Evolutionary conservation across 441 rosid genomes (phyloP), one percentile per base, ranked within the genome.

Genomic region (Theobroma grandiflorum): DNA sequence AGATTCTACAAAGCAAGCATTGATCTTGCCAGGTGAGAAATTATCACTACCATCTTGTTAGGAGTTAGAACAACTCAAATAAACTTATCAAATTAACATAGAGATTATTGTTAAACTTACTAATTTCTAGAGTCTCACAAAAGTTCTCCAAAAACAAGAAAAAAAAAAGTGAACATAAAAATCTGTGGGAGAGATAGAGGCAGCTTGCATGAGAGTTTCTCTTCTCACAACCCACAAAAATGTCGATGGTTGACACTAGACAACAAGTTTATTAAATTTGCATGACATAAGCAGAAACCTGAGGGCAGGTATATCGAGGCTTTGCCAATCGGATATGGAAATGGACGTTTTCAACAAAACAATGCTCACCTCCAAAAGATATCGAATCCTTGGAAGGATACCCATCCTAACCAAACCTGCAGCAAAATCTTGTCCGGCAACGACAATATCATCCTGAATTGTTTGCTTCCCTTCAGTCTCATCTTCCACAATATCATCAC

Each of bases 351-450:
- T 64, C 33, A 75, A 31, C 26, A 67, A 42, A 78, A 53, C 37
- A 3, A n/a, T 14, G 67, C 88, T 86, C 78, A 94, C 99, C 95
- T 93, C 95, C 86, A 94, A 86, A 72, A 94, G 86, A 87, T 85
- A 95, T 64, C 84, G 84, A 80, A 96, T 84, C 86, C 95, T 92
- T 63, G 89, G 88, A 80, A 96, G 90, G 78, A 94, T 88, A 77
- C 91, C 99, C 99, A 96, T 96, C 86, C 97, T 88, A 79, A 94
- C 92, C 68, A 96, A 88, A 78, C 98, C 99, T 38, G 98, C 98
- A 72, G 89, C 95, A 88, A 94, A 92, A 87, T 96, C 99, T 90
- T 94, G 99, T 81, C 94, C 88, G 38, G 97, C 97, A 80, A 96
- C 87, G 84, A 87, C 80, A 81, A 94, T 82, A 85, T 96, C 98